These are phyloP conservation scores for Endocladia muricata DNA, from an alignment of 31 red algal species.

Conservation along the genomic window DNA sequence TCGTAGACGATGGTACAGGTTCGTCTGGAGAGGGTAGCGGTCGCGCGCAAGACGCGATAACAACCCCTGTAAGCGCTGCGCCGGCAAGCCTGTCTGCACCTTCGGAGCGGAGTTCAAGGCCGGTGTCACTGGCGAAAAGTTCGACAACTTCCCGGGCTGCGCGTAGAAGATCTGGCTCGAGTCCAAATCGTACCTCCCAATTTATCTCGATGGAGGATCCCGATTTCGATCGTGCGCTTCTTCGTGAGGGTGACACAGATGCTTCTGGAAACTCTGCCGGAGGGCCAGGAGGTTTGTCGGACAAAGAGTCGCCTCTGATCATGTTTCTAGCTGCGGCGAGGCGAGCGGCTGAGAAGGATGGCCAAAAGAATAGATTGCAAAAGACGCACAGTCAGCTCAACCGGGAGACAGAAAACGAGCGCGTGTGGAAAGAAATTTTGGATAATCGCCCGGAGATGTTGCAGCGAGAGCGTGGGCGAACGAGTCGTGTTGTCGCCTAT, in stretches of 20 bases:
- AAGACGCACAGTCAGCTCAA: conserved; percentile 53
- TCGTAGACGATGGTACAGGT: not conserved
- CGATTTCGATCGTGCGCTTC: conserved; percentile 9
- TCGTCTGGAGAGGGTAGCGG: not conserved
- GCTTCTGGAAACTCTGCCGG: not conserved
- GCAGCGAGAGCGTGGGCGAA: conserved; percentile 32
- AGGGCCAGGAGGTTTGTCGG: not conserved
- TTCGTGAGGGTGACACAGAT: not conserved
- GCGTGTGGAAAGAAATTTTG: conserved; percentile 41
- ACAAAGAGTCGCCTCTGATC: conserved; percentile 29
- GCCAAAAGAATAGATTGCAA: conserved; percentile 8
- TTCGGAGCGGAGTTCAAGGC: not conserved
- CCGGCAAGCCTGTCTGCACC: not conserved
- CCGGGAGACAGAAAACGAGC: conserved; percentile 53
- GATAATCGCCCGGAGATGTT: conserved; percentile 44
- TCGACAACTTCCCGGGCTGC: not conserved
- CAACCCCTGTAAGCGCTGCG: not conserved
- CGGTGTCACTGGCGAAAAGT: not conserved
- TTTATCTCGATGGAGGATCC: conserved; percentile 15
- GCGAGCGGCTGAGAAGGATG: conserved; percentile 39
- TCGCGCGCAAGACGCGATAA: not conserved
- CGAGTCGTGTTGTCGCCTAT: conserved; percentile 57
- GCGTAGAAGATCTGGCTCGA: conserved; percentile 8
- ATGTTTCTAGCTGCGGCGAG: conserved; percentile 56
- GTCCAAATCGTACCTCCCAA: conserved; percentile 1